phyloP scores from a whole-genome alignment of 2,329 filamentous ascomycete species.

The Xylariomycetidae sp. region DNA sequence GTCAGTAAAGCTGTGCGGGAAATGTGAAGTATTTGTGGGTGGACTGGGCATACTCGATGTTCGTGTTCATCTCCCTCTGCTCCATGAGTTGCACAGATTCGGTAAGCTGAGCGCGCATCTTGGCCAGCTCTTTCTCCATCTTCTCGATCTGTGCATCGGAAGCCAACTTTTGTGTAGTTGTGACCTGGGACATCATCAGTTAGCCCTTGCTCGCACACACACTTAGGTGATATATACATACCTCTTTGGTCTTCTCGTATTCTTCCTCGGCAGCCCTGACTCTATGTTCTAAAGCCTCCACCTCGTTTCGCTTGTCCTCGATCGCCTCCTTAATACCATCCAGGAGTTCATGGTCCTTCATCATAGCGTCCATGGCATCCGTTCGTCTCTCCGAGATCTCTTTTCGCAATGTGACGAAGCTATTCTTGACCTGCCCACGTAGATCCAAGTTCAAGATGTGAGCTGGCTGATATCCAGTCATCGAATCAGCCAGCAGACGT shows the following conservation, averaged over 20 bases:
- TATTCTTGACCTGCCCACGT: conserved; percentile 73
- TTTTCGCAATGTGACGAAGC: conserved; percentile 73
- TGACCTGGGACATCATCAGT: conserved; percentile 37
- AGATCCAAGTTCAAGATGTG: conserved; percentile 88
- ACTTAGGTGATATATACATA: conserved; percentile 18
- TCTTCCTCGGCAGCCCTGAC: conserved; percentile 87
- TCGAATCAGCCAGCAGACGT: conserved; percentile 74
- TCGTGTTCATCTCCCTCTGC: conserved; percentile 92
- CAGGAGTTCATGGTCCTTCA: conserved; percentile 89
- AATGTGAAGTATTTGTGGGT: background rate
- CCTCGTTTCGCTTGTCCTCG: conserved; percentile 89
- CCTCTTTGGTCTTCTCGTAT: conserved; percentile 89
- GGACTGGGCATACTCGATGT: conserved; percentile 71
- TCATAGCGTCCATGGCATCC: conserved; percentile 78
- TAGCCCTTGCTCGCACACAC: background rate
- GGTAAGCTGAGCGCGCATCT: conserved; percentile 78
- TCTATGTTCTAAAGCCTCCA: conserved; percentile 85
- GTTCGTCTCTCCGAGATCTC: conserved; percentile 88
- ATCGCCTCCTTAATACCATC: conserved; percentile 96
- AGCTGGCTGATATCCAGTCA: conserved; percentile 83
- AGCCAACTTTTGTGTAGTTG: conserved; percentile 79
- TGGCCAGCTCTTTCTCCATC: conserved; percentile 96
- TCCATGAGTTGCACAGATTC: conserved; percentile 90
- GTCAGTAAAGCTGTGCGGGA: conserved; percentile 3
- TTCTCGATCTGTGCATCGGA: conserved; percentile 95